Conservation (phyloP, 2,329 filamentous ascomycete species). For the Pseudocercospora pini-densiflorae region DNA sequence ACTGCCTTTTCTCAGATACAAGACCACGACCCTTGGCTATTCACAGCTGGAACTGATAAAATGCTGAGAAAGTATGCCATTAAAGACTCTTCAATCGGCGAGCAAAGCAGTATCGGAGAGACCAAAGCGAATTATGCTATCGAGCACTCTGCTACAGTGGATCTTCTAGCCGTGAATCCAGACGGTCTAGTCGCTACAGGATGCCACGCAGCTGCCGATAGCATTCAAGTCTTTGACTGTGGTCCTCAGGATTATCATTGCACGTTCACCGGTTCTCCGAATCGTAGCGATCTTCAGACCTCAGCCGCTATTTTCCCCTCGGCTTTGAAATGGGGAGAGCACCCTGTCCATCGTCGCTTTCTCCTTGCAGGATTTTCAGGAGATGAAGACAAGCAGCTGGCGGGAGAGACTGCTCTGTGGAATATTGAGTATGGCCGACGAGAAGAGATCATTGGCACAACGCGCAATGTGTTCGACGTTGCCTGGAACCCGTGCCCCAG, state of each 20-base stretch:
- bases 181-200: conserved; percentile 31
- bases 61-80: conserved; percentile 48
- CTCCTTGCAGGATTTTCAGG: conserved; percentile 60
- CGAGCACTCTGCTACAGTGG: conserved; percentile 54
- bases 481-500: conserved; percentile 58
- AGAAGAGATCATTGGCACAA: conserved; percentile 51
- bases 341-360: conserved; percentile 43
- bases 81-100: conserved; percentile 11
- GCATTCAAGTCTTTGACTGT: conserved; percentile 30
- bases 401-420: conserved; percentile 62
- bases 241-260: background rate
- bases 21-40: conserved; percentile 22
- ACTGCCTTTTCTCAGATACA: conserved; percentile 55
- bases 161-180: conserved; percentile 51
- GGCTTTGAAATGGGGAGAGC: conserved; percentile 54
- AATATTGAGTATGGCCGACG: conserved; percentile 48
- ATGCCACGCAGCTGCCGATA: conserved; percentile 22
- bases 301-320: conserved; percentile 45
- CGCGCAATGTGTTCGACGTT: conserved; percentile 62
- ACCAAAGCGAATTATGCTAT: conserved; percentile 35
- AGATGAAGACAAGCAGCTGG: conserved; percentile 44
- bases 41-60: conserved; percentile 58
- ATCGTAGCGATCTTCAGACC: conserved; percentile 32
- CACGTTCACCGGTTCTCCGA: conserved; percentile 26
- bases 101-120: conserved; percentile 12